Conservation (phyloP, 306 rosid species). For the Prunus davidiana region DNA sequence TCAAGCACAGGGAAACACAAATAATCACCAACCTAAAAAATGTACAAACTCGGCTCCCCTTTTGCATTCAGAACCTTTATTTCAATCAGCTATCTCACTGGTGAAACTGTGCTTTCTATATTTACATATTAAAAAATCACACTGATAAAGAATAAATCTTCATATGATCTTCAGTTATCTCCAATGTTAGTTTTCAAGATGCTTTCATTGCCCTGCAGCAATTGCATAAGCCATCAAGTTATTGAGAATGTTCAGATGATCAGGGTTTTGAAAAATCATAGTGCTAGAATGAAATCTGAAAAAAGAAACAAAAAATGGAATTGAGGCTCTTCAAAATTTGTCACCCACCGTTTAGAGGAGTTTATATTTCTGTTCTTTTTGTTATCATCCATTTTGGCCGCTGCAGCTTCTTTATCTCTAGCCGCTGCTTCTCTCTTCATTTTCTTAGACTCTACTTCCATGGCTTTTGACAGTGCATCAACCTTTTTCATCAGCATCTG, state of each 20-base stretch:
- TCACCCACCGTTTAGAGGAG: slow-evolving; percentile 53
- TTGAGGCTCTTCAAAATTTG: neutral
- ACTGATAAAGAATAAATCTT: slow-evolving; percentile 13
- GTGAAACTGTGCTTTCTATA: slow-evolving; percentile 21
- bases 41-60: slow-evolving; percentile 26
- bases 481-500: slow-evolving; percentile 81
- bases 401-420: slow-evolving; percentile 72
- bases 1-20: slow-evolving; percentile 25
- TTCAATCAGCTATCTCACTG: slow-evolving; percentile 24
- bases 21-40: slow-evolving; percentile 18
- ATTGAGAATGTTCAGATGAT: neutral
- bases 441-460: slow-evolving; percentile 83
- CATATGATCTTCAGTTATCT: slow-evolving; percentile 23
- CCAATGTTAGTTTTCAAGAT: slow-evolving; percentile 29
- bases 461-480: slow-evolving; percentile 74
- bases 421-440: slow-evolving; percentile 81
- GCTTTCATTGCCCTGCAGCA: slow-evolving; percentile 59
- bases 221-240: slow-evolving; percentile 15
- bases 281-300: neutral
- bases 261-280: no score
- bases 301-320: neutral
- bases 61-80: slow-evolving; percentile 34
- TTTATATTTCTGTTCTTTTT: slow-evolving; percentile 45
- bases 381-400: slow-evolving; percentile 44
- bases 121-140: slow-evolving; percentile 39